phyloP scores from a whole-genome alignment of 2,329 filamentous ascomycete species.

The Microcyclospora pomicola region DNA sequence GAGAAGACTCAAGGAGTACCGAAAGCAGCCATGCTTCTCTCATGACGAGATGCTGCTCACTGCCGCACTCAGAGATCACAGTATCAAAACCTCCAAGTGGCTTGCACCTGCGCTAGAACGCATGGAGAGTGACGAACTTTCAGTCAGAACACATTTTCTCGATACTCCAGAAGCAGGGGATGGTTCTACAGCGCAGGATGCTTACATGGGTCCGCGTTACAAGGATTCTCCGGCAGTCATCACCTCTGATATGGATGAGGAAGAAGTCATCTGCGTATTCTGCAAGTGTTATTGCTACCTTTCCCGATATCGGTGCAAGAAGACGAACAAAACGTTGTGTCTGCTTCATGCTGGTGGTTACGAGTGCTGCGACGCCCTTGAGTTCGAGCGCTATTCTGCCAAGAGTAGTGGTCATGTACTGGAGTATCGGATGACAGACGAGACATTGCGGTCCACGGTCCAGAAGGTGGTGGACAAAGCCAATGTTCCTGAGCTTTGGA shows the following conservation, averaged over 20 bases:
- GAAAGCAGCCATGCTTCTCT: constrained; percentile 89
- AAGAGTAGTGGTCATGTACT: constrained; percentile 50
- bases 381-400: constrained; percentile 51
- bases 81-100: constrained; percentile 91
- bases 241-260: constrained; percentile 67
- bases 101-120: constrained; percentile 73
- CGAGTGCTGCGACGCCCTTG: constrained; percentile 61
- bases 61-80: constrained; percentile 63
- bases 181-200: constrained; percentile 23
- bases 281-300: constrained; percentile 90
- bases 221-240: constrained; percentile 41
- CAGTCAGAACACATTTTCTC: constrained; percentile 54
- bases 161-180: constrained; percentile 34
- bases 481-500: constrained; percentile 73
- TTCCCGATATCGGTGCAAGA: constrained; percentile 75
- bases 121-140: constrained; percentile 59
- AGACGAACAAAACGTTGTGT: constrained; percentile 69
- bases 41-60: constrained; percentile 91
- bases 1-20: constrained; percentile 70
- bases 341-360: constrained; percentile 66
- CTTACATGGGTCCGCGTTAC: constrained; percentile 23
- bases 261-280: constrained; percentile 80
- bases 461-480: constrained; percentile 78
- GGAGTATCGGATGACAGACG: constrained; percentile 62
- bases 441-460: constrained; percentile 51